phyloP scores from a whole-genome alignment of 768 basidiomycete species.

The Symmetrospora coprosmae region DNA sequence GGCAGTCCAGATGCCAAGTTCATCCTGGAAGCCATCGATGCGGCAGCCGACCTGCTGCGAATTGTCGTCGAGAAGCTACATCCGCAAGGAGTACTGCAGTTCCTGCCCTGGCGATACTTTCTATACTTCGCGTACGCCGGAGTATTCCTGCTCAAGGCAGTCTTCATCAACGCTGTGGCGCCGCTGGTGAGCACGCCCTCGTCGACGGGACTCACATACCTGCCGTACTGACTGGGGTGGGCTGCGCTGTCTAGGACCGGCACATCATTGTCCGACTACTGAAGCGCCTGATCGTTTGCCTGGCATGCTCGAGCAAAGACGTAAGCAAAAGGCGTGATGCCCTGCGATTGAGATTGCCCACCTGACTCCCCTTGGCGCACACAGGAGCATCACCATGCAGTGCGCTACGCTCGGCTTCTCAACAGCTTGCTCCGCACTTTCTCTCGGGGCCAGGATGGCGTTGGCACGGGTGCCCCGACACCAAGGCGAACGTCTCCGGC shows the following conservation, averaged over 20 bases:
- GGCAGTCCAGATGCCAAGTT: slow-evolving; percentile 28
- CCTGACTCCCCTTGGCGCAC: not conserved
- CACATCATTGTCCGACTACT: slow-evolving; percentile 9
- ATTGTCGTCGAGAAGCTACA: slow-evolving; percentile 27
- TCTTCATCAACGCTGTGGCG: slow-evolving; percentile 25
- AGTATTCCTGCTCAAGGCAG: slow-evolving; percentile 28
- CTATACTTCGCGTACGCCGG: slow-evolving; percentile 25
- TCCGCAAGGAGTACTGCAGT: slow-evolving; percentile 29
- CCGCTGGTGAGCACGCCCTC: not conserved
- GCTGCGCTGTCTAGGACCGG: not conserved
- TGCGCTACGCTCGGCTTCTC: slow-evolving; percentile 23
- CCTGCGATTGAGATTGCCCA: too few species aligned
- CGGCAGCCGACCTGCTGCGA: slow-evolving; percentile 27
- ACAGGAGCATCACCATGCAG: slow-evolving; percentile 24
- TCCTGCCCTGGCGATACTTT: slow-evolving; percentile 24
- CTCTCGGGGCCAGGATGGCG: slow-evolving; percentile 1
- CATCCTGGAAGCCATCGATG: slow-evolving; percentile 30
- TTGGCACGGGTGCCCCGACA: slow-evolving; percentile 2
- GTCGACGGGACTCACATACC: too few species aligned
- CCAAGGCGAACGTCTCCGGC: not conserved
- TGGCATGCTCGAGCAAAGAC: slow-evolving; percentile 23
- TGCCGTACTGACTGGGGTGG: not conserved
- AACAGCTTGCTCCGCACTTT: slow-evolving; percentile 23
- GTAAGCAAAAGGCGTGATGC: not conserved
- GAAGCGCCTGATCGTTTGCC: slow-evolving; percentile 18